Conservation (phyloP, 257 asterid genomes). For the Nyctanthes arbortristis region DNA sequence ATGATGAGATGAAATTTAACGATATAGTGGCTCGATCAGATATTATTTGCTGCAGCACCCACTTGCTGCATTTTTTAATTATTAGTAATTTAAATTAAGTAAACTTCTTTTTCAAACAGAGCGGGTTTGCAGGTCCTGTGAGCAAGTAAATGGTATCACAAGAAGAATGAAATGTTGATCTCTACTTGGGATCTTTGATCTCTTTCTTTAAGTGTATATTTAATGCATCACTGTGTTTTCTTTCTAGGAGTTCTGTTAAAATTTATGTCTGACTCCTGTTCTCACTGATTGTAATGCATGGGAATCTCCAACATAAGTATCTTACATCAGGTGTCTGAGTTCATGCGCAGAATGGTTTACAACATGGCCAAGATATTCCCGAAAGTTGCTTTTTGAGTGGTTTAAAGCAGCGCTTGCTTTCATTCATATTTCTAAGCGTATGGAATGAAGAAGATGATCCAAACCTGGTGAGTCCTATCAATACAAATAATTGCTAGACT, state of each 20-base stretch:
- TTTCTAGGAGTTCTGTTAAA: neutral
- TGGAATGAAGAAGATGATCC: conserved; percentile 94
- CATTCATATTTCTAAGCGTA: conserved; percentile 83
- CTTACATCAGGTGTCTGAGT: conserved; percentile 33
- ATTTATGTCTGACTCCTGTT: conserved; percentile 24
- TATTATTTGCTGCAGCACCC: conserved; percentile 9
- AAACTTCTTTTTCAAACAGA: neutral
- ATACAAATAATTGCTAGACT: conserved; percentile 10
- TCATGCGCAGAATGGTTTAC: conserved; percentile 48
- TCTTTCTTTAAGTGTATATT: conserved; percentile 15
- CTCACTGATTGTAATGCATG: conserved; percentile 38
- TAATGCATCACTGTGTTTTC: neutral
- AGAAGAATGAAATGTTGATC: neutral
- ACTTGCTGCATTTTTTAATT: conserved; percentile 1
- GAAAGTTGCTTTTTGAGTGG: conserved; percentile 75
- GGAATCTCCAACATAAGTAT: conserved; percentile 47
- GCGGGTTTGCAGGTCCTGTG: neutral
- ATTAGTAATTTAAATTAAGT: neutral
- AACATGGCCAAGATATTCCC: conserved; percentile 33
- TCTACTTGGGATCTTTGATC: neutral
- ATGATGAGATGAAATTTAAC: conserved; percentile 1
- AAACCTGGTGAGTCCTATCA: conserved; percentile 52
- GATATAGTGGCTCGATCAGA: conserved; percentile 1
- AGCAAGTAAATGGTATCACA: neutral
- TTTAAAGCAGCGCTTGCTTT: conserved; percentile 90